Evolutionary conservation across 768 basidiomycete genomes (phyloP), one percentile per base, ranked within the genome.

Genomic region (Mycena epipterygia): DNA sequence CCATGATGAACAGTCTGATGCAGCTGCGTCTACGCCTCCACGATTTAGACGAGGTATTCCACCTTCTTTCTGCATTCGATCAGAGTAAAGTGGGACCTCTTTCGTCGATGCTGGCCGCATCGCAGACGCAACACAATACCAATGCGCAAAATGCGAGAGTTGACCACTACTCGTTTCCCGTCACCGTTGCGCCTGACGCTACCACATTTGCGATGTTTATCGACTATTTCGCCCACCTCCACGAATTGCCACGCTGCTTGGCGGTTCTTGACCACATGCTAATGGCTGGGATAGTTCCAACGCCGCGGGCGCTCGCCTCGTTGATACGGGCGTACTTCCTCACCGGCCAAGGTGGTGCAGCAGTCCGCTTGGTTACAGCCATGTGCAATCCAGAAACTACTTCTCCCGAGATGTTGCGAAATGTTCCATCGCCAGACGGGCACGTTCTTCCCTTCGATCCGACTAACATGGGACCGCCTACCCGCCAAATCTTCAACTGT

Each of bases 1-100:
- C 79, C 32, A 84, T 90, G n/a, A 76, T 95, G 77, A 95, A 95
- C 84, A 86, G 85, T 68, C 81, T 95, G n/a, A 83, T 94, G 49
- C 88, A 88, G 70, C 84, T 90, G 44, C 84, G 87, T 51, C 76
- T 95, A 44, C 90, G 91, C 75, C 77, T 81, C 33, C 79, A 82
- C 74, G 89, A 94, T 79, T 66, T 89, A 59, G 48, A 77, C 42
- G 83, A 83, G 27, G 86, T 87, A 6, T 71, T 85, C 25, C 82
- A 81, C 60, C 78, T 91, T 29, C 78, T 93, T 29, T 83, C 85
- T 37, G 56, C 59, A n/a, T 63, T 64, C 66, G 70, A 68, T 44
- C 65, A 64, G 60, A 64, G 27, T 37, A 70, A 72, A 51, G 67
- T 62, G 17, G 66, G 57, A 13, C 51, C 67, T 23, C 67, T 74